phyloP scores from a whole-genome alignment of 2,329 filamentous ascomycete genomes.

The Botrytis sinoallii region DNA sequence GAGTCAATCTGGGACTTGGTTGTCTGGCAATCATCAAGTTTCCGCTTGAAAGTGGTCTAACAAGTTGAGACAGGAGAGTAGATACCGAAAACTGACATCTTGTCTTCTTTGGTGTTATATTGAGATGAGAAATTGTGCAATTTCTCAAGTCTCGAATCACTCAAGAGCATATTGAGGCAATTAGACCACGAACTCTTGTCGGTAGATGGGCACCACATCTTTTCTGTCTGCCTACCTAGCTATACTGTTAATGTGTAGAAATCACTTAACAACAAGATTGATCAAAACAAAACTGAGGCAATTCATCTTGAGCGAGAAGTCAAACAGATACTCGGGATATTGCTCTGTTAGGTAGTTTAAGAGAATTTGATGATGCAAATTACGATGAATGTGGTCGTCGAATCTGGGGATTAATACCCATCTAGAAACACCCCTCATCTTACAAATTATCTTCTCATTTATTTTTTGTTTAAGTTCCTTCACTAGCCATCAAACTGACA shows the following conservation, averaged over 20 bases:
- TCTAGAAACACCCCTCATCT: neutral
- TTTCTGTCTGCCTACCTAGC: neutral
- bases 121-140: neutral
- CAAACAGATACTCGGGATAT: neutral
- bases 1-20: neutral
- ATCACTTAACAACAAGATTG: neutral
- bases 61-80: accelerated
- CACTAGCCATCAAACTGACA: neutral
- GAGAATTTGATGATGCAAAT: neutral
- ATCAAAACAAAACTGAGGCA: neutral
- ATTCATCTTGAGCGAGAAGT: neutral
- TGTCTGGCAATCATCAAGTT: neutral
- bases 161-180: neutral
- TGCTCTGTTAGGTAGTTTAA: neutral
- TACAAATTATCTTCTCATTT: neutral
- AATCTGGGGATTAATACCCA: neutral
- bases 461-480: accelerated
- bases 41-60: neutral
- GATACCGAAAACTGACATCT: neutral
- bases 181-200: neutral
- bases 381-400: neutral
- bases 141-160: accelerated
- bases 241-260: neutral
- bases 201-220: neutral
- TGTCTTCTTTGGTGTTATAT: neutral